Percentiles rank a stretch among this genome's conserved stretches.
These are phyloP conservation scores for Saturnispora bothae DNA, from an alignment of 805 yeast genomes.

Conservation along the genomic window DNA sequence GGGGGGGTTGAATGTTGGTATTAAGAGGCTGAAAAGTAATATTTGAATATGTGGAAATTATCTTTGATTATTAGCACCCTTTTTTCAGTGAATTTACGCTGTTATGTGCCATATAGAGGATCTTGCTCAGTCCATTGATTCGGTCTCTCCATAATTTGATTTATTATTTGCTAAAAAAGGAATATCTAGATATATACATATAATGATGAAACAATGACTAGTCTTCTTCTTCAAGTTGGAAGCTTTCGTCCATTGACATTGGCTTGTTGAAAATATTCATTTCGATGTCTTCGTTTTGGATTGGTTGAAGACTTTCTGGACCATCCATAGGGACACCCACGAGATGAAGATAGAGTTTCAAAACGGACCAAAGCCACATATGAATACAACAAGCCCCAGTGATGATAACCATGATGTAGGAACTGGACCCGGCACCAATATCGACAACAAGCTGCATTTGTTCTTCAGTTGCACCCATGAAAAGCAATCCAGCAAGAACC, in stretches of 20 bases:
- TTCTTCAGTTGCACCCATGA: constrained; percentile 92
- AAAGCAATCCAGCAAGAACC: constrained; percentile 66
- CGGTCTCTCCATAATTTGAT: no score
- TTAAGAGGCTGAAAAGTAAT: no score
- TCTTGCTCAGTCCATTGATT: no score
- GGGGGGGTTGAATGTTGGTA: no score
- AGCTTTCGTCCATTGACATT: constrained; percentile 6
- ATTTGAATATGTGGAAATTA: no score
- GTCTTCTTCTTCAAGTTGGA: constrained; percentile 20
- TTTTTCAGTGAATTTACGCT: no score
- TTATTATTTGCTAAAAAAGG: background rate
- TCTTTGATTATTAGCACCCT: no score
- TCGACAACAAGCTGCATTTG: constrained; percentile 62
- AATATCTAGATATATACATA: background rate
- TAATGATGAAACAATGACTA: no score
- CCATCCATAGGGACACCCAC: constrained; percentile 18
- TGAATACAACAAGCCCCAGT: constrained; percentile 66
- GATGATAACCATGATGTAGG: constrained; percentile 62
- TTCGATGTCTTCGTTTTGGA: constrained; percentile 5
- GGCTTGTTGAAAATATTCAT: constrained; percentile 5
- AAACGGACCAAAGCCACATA: constrained; percentile 51
- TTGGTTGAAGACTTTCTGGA: constrained; percentile 4
- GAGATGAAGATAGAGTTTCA: constrained; percentile 48
- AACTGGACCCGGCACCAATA: constrained; percentile 74
- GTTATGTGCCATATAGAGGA: no score